Evolutionary conservation across 768 basidiomycete genomes (phyloP), one percentile per base, ranked within the genome.

Genomic region (Mycena kentingensis): DNA sequence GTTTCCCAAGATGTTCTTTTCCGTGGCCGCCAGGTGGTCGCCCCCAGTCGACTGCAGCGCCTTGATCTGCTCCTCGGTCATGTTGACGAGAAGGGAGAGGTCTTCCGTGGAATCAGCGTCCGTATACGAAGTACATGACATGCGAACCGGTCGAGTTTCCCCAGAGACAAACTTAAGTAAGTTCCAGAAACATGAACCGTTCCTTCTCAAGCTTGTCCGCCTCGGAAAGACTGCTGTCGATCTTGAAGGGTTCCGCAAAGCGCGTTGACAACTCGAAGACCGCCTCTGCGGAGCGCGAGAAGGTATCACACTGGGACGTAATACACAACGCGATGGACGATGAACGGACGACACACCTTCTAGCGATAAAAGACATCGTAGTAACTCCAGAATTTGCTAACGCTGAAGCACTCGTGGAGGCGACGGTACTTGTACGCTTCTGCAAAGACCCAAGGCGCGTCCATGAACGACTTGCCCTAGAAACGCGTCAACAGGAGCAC

Each of bases 1-100:
- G 70, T 97, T 96, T 29, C 93, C 94, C 26, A 97, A 77, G 58
- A 97, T 97, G 61, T 97, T 97, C 74, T 95, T 94, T 72, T 96
- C 93, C 2, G 95, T 94, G 2, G 93, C 91, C 3, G 94, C 94
- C 37, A 98, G 84, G 55, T 92, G 84, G 39, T 93, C 95, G n/a
- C 93, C 93, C 11, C 94, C 95, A 16, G 94, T 96, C 13, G 93
- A 94, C 66, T 98, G 95, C n/a, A 97, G 78, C 39, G 87, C 82
- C 68, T 93, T 94, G 73, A 98, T 97, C 68, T 97, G 94, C 26
- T 97, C 94, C 70, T 98, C 95, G 6, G 90, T 90, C 94, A 97
- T 96, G 72, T 98, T 92, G 70, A 97, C 97, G 52, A 97, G 78
- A 31, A 98, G 79, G 2, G 93, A 96, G 44, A 97, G 77, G 70